Conservation (phyloP, 495 filamentous ascomycete species). For the Monascus purpureus region DNA sequence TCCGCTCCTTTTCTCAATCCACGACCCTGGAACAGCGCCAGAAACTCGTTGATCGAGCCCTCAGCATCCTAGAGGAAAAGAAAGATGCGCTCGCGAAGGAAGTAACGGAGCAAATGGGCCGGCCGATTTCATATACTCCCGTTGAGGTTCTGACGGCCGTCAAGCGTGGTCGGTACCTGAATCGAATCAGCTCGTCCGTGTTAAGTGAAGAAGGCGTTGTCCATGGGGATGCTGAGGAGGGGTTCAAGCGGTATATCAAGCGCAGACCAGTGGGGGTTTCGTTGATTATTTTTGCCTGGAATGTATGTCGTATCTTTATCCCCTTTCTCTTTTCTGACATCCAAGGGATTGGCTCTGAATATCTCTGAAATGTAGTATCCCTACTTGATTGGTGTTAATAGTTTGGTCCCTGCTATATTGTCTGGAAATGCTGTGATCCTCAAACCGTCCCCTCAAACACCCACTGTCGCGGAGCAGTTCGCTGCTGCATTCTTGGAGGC, state of each 20-base stretch:
- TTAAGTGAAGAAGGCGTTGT: conserved; percentile 39
- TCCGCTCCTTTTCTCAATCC: conserved; percentile 52
- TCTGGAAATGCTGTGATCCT: conserved; percentile 81
- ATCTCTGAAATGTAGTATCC: conserved; percentile 85
- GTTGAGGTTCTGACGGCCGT: conserved; percentile 74
- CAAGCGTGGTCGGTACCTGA: conserved; percentile 63
- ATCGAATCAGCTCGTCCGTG: conserved; percentile 61
- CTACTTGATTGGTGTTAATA: conserved; percentile 83
- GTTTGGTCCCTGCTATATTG: conserved; percentile 73
- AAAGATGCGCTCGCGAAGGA: conserved; percentile 73
- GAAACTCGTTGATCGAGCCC: conserved; percentile 59
- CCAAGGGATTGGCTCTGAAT: too few species aligned
- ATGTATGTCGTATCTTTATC: conserved; percentile 41
- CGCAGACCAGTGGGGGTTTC: conserved; percentile 76
- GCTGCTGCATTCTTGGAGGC: conserved; percentile 59
- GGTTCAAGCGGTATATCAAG: conserved; percentile 77
- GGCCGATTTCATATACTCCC: conserved; percentile 71
- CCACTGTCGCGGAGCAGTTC: conserved; percentile 74
- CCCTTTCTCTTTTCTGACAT: conserved; percentile 2
- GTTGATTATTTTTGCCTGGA: conserved; percentile 87
- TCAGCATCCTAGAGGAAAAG: conserved; percentile 49
- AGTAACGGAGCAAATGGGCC: conserved; percentile 86
- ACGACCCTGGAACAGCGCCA: conserved; percentile 52
- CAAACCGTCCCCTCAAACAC: conserved; percentile 89
- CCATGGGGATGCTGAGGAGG: conserved; percentile 63